Conservation (phyloP, 768 basidiomycete species). For the Candolleomyces aberdarensis region DNA sequence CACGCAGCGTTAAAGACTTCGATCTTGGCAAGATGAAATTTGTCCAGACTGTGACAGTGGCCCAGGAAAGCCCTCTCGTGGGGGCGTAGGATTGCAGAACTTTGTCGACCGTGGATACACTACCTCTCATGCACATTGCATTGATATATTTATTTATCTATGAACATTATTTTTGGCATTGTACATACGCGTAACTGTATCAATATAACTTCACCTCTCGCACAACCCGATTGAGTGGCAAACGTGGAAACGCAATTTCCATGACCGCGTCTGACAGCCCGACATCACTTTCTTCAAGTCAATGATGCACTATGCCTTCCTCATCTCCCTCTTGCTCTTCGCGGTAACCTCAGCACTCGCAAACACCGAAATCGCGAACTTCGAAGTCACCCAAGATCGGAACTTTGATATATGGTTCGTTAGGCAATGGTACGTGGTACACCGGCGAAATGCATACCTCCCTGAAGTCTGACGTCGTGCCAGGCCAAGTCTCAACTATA, state of each 20-base stretch:
- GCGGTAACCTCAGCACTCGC: conserved; percentile 25
- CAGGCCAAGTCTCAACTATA: conserved; percentile 39
- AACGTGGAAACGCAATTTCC: neutral
- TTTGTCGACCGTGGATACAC: no score
- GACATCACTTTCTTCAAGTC: neutral
- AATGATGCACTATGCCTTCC: conserved; percentile 1
- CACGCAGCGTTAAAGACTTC: neutral
- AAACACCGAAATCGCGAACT: conserved; percentile 69
- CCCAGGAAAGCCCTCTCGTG: neutral
- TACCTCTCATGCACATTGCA: no score
- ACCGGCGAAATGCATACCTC: neutral
- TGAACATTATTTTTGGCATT: no score
- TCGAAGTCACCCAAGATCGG: conserved; percentile 30
- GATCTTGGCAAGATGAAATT: neutral
- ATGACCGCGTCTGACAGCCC: neutral
- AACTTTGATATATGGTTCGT: conserved; percentile 18
- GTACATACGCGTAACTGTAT: no score
- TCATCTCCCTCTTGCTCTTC: neutral
- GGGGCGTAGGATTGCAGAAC: no score
- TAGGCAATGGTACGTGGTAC: conserved; percentile 25
- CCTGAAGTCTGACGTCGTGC: neutral
- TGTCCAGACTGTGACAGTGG: neutral
- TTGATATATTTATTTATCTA: no score
- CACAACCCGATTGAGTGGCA: neutral
- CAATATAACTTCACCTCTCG: no score